Evolutionary conservation across 192 early-diverging fungal genomes (phyloP), one percentile per base, ranked within the genome.

Genomic region (Pilaira anomala): DNA sequence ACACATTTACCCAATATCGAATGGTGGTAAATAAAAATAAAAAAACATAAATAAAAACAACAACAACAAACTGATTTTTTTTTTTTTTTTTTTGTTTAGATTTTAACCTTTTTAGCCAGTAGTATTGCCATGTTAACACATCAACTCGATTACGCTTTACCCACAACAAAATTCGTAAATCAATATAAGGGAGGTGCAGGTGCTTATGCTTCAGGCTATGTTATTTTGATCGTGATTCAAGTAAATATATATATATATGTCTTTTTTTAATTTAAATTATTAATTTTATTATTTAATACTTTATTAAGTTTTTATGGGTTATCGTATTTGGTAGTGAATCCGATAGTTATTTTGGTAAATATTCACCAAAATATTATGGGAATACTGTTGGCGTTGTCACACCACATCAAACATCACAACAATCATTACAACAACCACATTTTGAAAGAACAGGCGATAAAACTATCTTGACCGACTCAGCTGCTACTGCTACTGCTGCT

Each of bases 251-350:
- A n/a, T n/a, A 26, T 16, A 22, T 25, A 51, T 26, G 4, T 25
- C 12, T 3, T 11, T 28, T 40, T 36, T 39, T 40, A 13, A 16
- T 48, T 1, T 7, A 25, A 2, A 2, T 5, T 33, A 7, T 7
- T n/a, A 29, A 52, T 67, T 7, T 55, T 33, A 36, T 42, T 33
- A 30, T 28, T 19, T 41, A 19, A 3, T 48, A 44, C 59, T 52
- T 22, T 24, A 13, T 41, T 28, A 67, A 76, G 71, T 84, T 88
- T 60, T 76, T 86, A 44, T 91, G 85, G 89, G 74, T 91, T 36
- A 62, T 87, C 42, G 72, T 80, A 39, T 83, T 90, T 55, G 88
- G 85, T 49, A 83, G 80, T 22, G 85, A 87, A 11, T 19, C 56
- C 4, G 33, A 58, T 11, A 58, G 56, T 42, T 39, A 42, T 18